Conservation (phyloP, 75 land plant genomes). For the Cupressus sempervirens region DNA sequence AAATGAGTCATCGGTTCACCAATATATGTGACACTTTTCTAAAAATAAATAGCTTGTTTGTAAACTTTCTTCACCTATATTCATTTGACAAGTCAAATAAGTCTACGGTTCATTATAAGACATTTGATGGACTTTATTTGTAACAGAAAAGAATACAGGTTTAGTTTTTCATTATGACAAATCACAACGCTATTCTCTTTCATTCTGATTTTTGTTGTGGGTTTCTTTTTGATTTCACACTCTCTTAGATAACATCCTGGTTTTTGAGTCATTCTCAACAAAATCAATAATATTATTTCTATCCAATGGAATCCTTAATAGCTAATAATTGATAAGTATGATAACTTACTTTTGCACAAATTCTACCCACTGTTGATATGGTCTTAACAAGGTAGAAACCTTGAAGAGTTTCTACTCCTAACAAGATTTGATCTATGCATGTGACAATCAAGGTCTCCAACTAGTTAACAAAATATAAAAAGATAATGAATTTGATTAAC, state of each 20-base stretch:
- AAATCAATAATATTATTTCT: not conserved
- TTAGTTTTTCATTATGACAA: not conserved
- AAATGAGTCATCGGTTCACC: slow-evolving; percentile 97
- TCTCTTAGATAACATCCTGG: not conserved
- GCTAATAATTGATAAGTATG: not conserved
- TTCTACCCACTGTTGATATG: slow-evolving; percentile 76
- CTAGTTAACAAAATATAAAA: slow-evolving; percentile 2
- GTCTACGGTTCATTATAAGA: not conserved
- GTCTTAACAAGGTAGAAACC: slow-evolving; percentile 90
- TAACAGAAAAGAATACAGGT: not conserved
- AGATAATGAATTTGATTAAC: not conserved
- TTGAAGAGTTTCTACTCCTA: slow-evolving; percentile 94
- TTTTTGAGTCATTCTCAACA: not conserved
- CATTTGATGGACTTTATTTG: not conserved
- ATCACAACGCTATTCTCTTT: not conserved
- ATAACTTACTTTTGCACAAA: slow-evolving; percentile 73
- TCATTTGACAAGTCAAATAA: not conserved
- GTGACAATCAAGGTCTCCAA: slow-evolving; percentile 9
- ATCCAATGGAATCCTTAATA: not conserved
- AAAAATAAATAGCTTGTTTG: slow-evolving; percentile 91
- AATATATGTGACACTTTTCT: slow-evolving; percentile 79
- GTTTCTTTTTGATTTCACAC: not conserved
- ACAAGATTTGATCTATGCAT: slow-evolving; percentile 91
- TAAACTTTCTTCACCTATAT: slow-evolving; percentile 90
- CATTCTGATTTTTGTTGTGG: too few species aligned